These are phyloP conservation scores for Ganoderma lingzhi DNA, from an alignment of 1,284 basidiomycete genomes.

Conservation along the genomic window DNA sequence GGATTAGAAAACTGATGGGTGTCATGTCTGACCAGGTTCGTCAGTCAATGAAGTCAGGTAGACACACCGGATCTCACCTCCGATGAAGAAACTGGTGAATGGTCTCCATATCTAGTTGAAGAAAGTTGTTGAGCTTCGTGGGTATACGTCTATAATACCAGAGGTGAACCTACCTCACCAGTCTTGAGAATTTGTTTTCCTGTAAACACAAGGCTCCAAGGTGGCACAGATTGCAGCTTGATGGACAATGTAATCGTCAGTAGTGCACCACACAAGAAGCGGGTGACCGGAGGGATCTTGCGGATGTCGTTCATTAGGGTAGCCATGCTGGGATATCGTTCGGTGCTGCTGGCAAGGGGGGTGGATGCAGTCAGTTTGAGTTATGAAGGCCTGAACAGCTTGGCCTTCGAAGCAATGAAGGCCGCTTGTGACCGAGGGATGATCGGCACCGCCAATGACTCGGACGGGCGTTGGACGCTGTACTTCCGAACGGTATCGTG, in stretches of 20 bases:
- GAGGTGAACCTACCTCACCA: slow-evolving; percentile 57
- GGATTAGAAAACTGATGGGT: slow-evolving; percentile 70
- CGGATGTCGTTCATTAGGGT: slow-evolving; percentile 62
- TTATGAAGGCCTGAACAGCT: background rate
- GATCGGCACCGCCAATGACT: slow-evolving; percentile 1
- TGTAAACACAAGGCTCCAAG: slow-evolving; percentile 67
- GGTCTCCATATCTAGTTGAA: slow-evolving; percentile 74
- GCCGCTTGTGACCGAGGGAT: background rate
- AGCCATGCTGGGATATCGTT: slow-evolving; percentile 32
- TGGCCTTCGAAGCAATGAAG: background rate
- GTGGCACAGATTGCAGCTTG: slow-evolving; percentile 63
- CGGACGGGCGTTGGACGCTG: background rate
- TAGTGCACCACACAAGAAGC: slow-evolving; percentile 71
- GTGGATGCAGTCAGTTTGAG: background rate
- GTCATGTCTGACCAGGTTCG: slow-evolving; percentile 37
- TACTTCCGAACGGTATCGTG: background rate
- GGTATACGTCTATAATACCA: background rate
- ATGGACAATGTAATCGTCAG: slow-evolving; percentile 69
- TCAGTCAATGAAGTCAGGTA: slow-evolving; percentile 47
- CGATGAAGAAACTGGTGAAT: slow-evolving; percentile 81
- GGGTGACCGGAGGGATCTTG: slow-evolving; percentile 89
- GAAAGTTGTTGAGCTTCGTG: background rate
- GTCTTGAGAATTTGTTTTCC: slow-evolving; percentile 53
- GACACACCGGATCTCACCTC: slow-evolving; percentile 53
- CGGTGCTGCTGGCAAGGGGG: background rate